Base-by-base conservation (phyloP, 345 rosid genomes). In the Rhizophora mangle region DNA sequence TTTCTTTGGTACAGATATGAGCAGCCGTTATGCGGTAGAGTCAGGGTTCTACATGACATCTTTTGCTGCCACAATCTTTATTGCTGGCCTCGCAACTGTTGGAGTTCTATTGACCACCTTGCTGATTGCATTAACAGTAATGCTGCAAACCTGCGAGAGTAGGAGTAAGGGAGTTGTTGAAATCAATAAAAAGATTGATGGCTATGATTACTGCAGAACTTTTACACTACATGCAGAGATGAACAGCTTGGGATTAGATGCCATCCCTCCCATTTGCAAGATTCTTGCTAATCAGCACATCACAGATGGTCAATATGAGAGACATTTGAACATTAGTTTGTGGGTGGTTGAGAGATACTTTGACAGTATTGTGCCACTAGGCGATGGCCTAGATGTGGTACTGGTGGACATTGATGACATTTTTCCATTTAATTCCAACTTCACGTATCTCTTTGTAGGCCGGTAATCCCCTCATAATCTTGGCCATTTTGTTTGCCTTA, bases 1-100 rank as follows among this genome's bases (percentile, higher is more conserved):
- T 34, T 72, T 62, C n/a, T 59, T 60, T 64, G 63, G 43, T 68
- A 74, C 85, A 79, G 98, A 86, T 68, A 31, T 79, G 68, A 86
- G 84, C 51, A 90, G 93, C 79, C 77, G 72, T n/a, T 78, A 78
- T 65, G 21, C 49, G n/a, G 73, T 81, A 36, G 98, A 90, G 60
- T 79, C 91, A 1, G 96, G 97, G 60, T 89, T 92, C 84, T 83
- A 83, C 75, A 85, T 93, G 93, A 79, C 92, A 68, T 85, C 96
- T 36, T 85, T 88, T 65, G 81, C 93, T 62, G 93, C 89, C 43
- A 81, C 86, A 19, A 81, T 90, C 78, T 88, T 90, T 78, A 72
- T 90, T 21, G 84, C 84, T 62, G 80, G 85, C 43, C 89, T 90
- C 29, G 69, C 80, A 18, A 83, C 87, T 26, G 73, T 88, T 60